A percentile compares a stretch with the other conserved stretches of the same genome.
Conservation (phyloP, 2,329 filamentous ascomycete genomes). For the Geosmithia putterillii region DNA sequence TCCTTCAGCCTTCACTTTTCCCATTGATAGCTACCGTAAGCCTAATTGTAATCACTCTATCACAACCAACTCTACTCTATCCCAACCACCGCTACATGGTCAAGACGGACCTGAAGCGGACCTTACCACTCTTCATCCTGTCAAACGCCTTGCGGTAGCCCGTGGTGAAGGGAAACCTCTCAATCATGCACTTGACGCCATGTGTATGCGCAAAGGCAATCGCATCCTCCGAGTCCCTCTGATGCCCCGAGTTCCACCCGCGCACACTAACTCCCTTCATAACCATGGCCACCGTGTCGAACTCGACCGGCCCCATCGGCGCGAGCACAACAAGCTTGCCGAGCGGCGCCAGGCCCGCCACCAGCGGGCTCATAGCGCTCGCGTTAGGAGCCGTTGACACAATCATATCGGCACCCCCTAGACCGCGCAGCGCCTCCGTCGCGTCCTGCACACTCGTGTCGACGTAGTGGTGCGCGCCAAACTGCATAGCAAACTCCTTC, state of each 20-base stretch:
- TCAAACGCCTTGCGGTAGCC: constrained; percentile 34
- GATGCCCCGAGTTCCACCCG: constrained; percentile 51
- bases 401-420: constrained; percentile 51
- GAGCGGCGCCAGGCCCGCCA: constrained; percentile 36
- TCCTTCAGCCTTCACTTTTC: too few species aligned
- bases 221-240: constrained; percentile 52
- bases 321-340: constrained; percentile 52
- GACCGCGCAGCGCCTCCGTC: constrained; percentile 31
- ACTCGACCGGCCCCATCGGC: constrained; percentile 29
- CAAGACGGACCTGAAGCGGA: constrained; percentile 32
- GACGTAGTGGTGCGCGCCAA: constrained; percentile 32
- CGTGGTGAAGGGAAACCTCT: constrained; percentile 50
- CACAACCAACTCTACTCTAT: too few species aligned
- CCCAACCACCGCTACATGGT: too few species aligned
- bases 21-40: too few species aligned
- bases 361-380: constrained; percentile 36
- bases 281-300: constrained; percentile 30
- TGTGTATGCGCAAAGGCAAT: constrained; percentile 52
- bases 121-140: constrained; percentile 25
- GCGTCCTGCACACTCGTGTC: constrained; percentile 39
- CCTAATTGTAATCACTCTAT: too few species aligned
- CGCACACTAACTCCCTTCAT: constrained; percentile 45
- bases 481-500: constrained; percentile 46
- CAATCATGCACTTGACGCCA: constrained; percentile 50
- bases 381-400: constrained; percentile 52